Evolutionary conservation across 495 filamentous ascomycete genomes (phyloP).

Genomic region (Trichoderma parareesei): DNA sequence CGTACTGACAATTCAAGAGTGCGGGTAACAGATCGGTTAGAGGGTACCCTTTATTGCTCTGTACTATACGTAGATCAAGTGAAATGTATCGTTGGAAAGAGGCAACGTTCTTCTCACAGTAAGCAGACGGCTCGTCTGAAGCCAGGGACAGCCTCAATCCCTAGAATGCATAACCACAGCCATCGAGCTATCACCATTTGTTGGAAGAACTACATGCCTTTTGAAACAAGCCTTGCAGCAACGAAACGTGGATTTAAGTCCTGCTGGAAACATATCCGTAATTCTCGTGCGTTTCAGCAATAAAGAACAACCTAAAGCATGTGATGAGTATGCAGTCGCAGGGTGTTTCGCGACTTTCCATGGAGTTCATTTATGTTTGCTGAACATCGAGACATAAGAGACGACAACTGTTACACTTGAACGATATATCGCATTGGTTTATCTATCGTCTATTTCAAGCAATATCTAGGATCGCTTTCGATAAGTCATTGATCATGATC

Average conservation of each 20-base stretch:
- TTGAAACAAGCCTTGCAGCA: slow-evolving; percentile 64
- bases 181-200: slow-evolving; percentile 83
- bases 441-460: no score
- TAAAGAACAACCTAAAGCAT: no score
- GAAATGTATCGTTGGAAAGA: slow-evolving; percentile 69
- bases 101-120: slow-evolving; percentile 79
- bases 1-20: no score
- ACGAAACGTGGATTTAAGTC: slow-evolving; percentile 87
- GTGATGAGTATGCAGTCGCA: no score
- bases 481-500: neutral
- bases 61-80: slow-evolving; percentile 76
- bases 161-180: slow-evolving; percentile 72
- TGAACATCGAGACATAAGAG: neutral
- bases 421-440: no score
- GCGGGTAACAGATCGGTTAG: slow-evolving; percentile 64
- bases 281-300: no score
- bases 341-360: no score
- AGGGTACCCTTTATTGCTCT: slow-evolving; percentile 77
- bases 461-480: neutral
- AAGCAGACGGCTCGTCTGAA: slow-evolving; percentile 79
- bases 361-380: neutral
- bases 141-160: slow-evolving; percentile 74
- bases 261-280: no score
- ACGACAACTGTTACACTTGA: neutral
- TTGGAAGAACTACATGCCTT: slow-evolving; percentile 98